Base-by-base conservation (phyloP, 257 asterid species). In the Gentiana straminea region DNA sequence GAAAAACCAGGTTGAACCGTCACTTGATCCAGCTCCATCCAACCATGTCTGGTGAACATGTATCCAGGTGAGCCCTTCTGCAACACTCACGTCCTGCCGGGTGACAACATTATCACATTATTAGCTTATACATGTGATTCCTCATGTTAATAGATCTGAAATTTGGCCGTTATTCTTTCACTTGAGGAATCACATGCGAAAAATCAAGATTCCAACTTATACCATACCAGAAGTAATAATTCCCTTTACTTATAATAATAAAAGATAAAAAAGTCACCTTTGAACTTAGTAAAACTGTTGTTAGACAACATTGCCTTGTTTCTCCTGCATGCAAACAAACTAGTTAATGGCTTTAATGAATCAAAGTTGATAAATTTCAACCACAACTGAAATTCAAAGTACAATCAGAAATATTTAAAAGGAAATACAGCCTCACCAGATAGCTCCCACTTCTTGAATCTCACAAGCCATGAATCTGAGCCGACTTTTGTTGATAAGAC, bases 371-470 rank as follows among this genome's bases (percentile, higher is more conserved):
- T 24, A 8, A 39, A 39, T 4, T 39, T 39, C 45, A 39, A 8
- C 8, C 45, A 4, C 45, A 39, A 4, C 45, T 8, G 8, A 39
- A 5, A 39, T 39, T 5, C 45, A 39, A 39, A 41, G 39, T 10
- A 43, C 49, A 57, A 57, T 41, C 52, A 57, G 36, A 35, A 5
- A 47, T 9, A 8, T 32, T 49, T 41, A 55, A 34, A 12, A 15
- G 60, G 76, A 24, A 55, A 32, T n/a, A 34, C 41, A 61, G 34
- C 54, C 80, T 72, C 62, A 87, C 98, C 96, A 64, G 79, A 71
- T 74, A 76, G 86, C 71, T 88, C 97, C 85, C 94, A 92, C 60
- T 80, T 92, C 93, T 85, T 92, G 75, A 83, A 88, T 60, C 69
- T 81, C 64, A 85, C 97, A 39, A 85, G 71, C 97, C 99, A 92